A percentile compares a stretch with the other conserved stretches of the same genome.
These are phyloP conservation scores for Pulicaria dysenterica DNA, from an alignment of 129 eudicot genomes.

Conservation along the genomic window DNA sequence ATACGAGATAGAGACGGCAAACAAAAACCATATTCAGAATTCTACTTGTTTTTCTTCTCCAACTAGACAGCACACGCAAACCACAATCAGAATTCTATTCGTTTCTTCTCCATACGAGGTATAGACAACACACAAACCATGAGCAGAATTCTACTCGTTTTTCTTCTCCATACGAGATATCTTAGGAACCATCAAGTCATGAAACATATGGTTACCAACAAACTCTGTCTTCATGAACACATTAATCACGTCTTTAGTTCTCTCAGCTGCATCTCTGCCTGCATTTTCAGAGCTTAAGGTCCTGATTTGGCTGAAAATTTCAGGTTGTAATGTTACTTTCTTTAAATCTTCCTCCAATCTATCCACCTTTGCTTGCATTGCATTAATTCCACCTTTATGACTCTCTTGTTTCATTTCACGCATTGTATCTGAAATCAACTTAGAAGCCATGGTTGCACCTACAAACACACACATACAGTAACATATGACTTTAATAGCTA, in stretches of 20 bases:
- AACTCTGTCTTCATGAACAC: slow-evolving; percentile 25
- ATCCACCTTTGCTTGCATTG: slow-evolving; percentile 29
- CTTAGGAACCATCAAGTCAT: slow-evolving; percentile 32
- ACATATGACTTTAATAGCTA: too few relatives aligned
- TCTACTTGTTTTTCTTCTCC: too few relatives aligned
- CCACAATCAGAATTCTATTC: too few relatives aligned
- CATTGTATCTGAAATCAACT: slow-evolving; percentile 30
- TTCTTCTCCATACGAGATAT: slow-evolving; percentile 1
- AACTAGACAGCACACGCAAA: too few relatives aligned
- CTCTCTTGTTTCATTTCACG: slow-evolving; percentile 25
- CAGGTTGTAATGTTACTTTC: slow-evolving; percentile 16
- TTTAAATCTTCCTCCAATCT: slow-evolving; percentile 24
- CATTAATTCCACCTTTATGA: slow-evolving; percentile 17
- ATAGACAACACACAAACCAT: neutral
- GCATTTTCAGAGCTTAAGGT: slow-evolving; percentile 13
- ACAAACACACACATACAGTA: neutral
- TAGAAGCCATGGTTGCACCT: slow-evolving; percentile 31
- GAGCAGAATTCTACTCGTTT: slow-evolving; percentile 5
- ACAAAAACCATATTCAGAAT: too few relatives aligned
- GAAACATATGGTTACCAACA: slow-evolving; percentile 28
- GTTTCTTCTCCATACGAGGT: too few relatives aligned
- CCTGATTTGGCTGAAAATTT: neutral
- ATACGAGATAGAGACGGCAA: too few relatives aligned
- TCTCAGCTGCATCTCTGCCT: slow-evolving; percentile 8
- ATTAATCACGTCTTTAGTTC: slow-evolving; percentile 18